Base-by-base conservation (phyloP, 257 asterid genomes). In the Jacaranda copaia region DNA sequence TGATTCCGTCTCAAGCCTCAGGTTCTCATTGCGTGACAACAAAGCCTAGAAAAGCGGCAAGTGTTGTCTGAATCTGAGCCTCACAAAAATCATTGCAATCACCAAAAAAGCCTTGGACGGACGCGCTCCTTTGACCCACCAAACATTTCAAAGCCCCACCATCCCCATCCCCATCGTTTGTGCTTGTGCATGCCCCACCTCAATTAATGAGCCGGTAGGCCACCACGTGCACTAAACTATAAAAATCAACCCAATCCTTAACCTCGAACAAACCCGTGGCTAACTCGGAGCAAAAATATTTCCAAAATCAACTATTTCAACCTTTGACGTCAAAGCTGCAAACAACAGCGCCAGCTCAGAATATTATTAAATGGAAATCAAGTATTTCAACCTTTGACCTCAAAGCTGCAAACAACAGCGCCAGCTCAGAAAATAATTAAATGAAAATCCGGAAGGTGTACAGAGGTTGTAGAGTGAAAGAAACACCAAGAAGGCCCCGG, bases 71-170 rank as follows among this genome's bases (percentile, higher is more conserved):
- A 79, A 81, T 39, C 40, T 65, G 68, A 58, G 66, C 81, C 83
- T 73, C 81, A 73, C 70, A 62, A 60, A 56, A 74, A 46, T 45
- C 61, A 60, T 14, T 14, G 32, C 4, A 58, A 56, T 19, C 53
- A 59, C 5, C 5, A 43, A 11, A 62, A 75, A 78, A 74, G 39
- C 73, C 40, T 35, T 46, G 49, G 72, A 80, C 83, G 82, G 68
- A 80, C 83, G 82, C 81, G 83, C 66, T 55, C 64, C 11, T 81
- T 79, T 82, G 87, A 82, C 87, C 78, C 6, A 66, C 89, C 85
- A 66, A 85, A 79, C 87, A 67, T 49, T 53, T 75, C 65, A 19
- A 51, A 49, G 13, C 8, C 16, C 48, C 38, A 61, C 39, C 40
- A 56, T 19, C 25, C 36, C 19, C 49, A n/a, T n/a, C n/a, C n/a